Evolutionary conservation across 345 rosid species (phyloP), one percentile per base, ranked within the genome.

Genomic region (Combretum micranthum): DNA sequence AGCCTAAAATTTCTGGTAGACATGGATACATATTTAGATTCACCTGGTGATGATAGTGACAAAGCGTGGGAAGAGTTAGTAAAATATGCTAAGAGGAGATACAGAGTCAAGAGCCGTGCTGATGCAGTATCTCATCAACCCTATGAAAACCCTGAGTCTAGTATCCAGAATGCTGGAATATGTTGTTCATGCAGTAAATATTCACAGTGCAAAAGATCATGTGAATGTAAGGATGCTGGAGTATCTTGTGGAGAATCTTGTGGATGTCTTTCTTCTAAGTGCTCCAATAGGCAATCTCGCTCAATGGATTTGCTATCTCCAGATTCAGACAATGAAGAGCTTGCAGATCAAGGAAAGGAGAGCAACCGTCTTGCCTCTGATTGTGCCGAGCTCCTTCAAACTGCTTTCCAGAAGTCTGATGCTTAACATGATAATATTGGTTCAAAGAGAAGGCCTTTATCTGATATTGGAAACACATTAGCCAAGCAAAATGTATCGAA

Each of bases 401-500:
- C n/a, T n/a, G n/a, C n/a, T n/a, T n/a, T n/a, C n/a, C n/a, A n/a
- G n/a, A n/a, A n/a, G n/a, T n/a, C n/a, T n/a, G n/a, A n/a, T n/a
- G n/a, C n/a, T n/a, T n/a, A n/a, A n/a, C n/a, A n/a, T n/a, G n/a
- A n/a, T n/a, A n/a, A n/a, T n/a, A n/a, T n/a, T n/a, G n/a, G n/a
- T n/a, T n/a, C n/a, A n/a, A n/a, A n/a, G n/a, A n/a, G n/a, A 68
- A 93, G 83, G 74, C 83, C 96, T 57, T 73, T 93, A 47, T 69
- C 90, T 0, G 97, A 93, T 68, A 87, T 93, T 17, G 99, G 96
- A 50, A 93, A 93, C 72, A 77, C 87, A 39, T 26, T 67, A 79
- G 90, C 63, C 15, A 87, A 80, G 66, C 66, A 96, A 0, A 82
- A 87, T 44, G 88, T 68, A 52, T 75, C 86, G 53, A 89, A 68